These are phyloP conservation scores for Backusella parvicylindrica DNA, from an alignment of 192 early-diverging fungal genomes.

Conservation along the genomic window DNA sequence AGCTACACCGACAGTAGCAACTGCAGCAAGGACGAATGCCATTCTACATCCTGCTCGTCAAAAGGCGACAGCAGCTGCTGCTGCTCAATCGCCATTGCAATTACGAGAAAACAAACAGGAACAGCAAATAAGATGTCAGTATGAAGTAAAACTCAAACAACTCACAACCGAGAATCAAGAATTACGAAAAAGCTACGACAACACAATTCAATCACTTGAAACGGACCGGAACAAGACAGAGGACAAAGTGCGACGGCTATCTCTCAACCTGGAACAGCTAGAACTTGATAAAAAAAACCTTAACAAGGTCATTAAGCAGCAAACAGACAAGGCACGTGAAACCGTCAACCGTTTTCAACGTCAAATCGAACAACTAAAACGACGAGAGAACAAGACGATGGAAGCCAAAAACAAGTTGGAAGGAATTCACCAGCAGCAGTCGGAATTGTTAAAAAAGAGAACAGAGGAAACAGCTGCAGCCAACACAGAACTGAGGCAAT, in stretches of 20 bases:
- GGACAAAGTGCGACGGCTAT: slow-evolving; percentile 52
- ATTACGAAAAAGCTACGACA: slow-evolving; percentile 46
- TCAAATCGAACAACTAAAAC: slow-evolving; percentile 54
- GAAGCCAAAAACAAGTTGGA: slow-evolving; percentile 49
- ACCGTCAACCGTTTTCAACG: slow-evolving; percentile 44
- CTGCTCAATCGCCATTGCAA: neutral
- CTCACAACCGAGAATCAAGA: slow-evolving; percentile 49
- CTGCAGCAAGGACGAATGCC: neutral
- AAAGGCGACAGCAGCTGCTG: neutral
- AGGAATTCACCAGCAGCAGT: slow-evolving; percentile 40
- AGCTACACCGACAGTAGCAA: neutral
- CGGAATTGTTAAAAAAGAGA: slow-evolving; percentile 48
- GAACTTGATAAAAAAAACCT: slow-evolving; percentile 70
- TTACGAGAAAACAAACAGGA: slow-evolving; percentile 15
- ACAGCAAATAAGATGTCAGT: slow-evolving; percentile 40
- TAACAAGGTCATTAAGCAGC: slow-evolving; percentile 61
- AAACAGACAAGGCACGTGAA: slow-evolving; percentile 54
- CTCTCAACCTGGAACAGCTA: slow-evolving; percentile 55
- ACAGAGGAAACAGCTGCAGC: slow-evolving; percentile 39
- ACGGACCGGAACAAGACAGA: slow-evolving; percentile 46
- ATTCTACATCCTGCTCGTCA: neutral
- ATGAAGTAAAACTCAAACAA: slow-evolving; percentile 53
- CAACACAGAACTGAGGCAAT: neutral
- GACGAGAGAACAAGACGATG: slow-evolving; percentile 40
- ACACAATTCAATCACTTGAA: slow-evolving; percentile 37